phyloP scores from a whole-genome alignment of 129 eudicot genomes.

The Flaveria ramosissima region DNA sequence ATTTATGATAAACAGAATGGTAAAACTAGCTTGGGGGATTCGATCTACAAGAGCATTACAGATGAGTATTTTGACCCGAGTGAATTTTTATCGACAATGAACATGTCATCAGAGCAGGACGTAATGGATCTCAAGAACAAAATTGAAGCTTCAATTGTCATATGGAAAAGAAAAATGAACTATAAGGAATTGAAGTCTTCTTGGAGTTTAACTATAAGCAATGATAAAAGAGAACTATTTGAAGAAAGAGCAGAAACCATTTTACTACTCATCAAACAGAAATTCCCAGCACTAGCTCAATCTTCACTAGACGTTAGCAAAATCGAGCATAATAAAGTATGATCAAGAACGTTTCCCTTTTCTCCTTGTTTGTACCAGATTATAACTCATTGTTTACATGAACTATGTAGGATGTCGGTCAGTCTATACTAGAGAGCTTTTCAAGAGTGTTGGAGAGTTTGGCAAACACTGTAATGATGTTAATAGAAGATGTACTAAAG shows the following conservation, averaged over 20 bases:
- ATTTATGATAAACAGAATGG: slow-evolving; percentile 59
- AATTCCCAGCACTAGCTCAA: slow-evolving; percentile 75
- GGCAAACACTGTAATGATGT: slow-evolving; percentile 63
- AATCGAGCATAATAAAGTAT: slow-evolving; percentile 64
- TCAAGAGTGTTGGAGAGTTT: slow-evolving; percentile 78
- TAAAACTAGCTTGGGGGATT: slow-evolving; percentile 74
- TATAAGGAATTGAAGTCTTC: slow-evolving; percentile 61
- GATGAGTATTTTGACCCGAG: slow-evolving; percentile 71
- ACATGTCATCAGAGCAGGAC: slow-evolving; percentile 65
- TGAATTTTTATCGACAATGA: slow-evolving; percentile 59
- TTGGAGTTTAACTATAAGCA: slow-evolving; percentile 68
- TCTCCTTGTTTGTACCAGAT: neutral
- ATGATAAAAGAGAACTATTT: slow-evolving; percentile 74
- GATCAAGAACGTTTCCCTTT: neutral
- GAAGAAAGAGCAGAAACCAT: slow-evolving; percentile 87
- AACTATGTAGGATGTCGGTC: slow-evolving; percentile 69
- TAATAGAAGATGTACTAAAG: slow-evolving; percentile 70
- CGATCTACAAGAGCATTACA: slow-evolving; percentile 72
- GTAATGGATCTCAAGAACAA: slow-evolving; percentile 78
- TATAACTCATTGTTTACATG: neutral
- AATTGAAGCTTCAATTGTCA: slow-evolving; percentile 78
- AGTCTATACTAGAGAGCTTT: slow-evolving; percentile 72
- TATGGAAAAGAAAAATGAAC: slow-evolving; percentile 83
- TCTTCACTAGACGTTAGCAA: slow-evolving; percentile 77
- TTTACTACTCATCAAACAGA: slow-evolving; percentile 68